Evolutionary conservation across 31 red algal genomes (phyloP).

Genomic region (Endocladia muricata): DNA sequence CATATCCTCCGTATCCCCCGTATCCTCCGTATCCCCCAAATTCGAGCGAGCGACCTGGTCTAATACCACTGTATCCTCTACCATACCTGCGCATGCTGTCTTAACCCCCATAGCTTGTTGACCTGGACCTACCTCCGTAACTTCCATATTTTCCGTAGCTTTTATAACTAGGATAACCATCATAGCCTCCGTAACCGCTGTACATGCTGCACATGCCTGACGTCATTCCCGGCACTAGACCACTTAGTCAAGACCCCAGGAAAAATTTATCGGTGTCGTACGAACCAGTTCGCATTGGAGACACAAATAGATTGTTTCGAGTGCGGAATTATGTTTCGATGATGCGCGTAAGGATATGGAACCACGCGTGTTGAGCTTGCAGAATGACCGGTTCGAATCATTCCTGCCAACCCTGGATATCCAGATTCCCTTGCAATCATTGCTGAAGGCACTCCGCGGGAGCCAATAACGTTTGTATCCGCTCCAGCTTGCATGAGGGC

Average conservation of each 20-base stretch:
- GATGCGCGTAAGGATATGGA: not conserved
- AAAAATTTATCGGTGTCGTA: no score
- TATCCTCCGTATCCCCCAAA: not conserved
- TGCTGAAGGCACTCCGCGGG: slow-evolving; percentile 1
- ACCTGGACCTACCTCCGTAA: not conserved
- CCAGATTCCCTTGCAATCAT: slow-evolving; percentile 20
- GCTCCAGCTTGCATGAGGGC: slow-evolving; percentile 39
- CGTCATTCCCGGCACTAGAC: not conserved
- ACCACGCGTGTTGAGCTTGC: not conserved
- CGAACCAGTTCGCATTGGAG: no score
- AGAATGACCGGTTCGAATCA: slow-evolving; percentile 1
- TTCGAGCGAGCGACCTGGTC: not conserved
- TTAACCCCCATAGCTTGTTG: not conserved
- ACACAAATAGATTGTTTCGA: no score
- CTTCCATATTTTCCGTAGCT: not conserved
- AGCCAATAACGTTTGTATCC: not conserved
- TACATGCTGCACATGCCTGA: not conserved
- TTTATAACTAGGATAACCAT: not conserved
- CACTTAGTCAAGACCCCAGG: not conserved
- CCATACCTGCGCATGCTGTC: not conserved
- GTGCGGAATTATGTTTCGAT: no score
- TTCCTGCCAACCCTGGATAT: slow-evolving; percentile 1
- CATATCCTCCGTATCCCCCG: slow-evolving; percentile 9
- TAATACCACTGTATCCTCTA: not conserved
- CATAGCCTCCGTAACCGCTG: not conserved